These are phyloP conservation scores for Xylaria castorea DNA, from an alignment of 495 filamentous ascomycete genomes.

Conservation along the genomic window DNA sequence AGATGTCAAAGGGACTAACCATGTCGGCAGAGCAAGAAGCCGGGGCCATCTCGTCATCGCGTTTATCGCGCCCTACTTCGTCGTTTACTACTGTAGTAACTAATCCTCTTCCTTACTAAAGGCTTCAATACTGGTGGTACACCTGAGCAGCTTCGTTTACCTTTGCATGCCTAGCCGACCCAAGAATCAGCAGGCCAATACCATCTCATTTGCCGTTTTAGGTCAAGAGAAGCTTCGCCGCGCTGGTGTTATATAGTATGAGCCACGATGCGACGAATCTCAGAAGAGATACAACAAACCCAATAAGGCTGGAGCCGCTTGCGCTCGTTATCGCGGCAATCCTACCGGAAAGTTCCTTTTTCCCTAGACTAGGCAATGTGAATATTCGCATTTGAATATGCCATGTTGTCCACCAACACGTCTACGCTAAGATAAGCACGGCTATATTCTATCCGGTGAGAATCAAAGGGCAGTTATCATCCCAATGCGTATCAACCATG, in stretches of 20 bases:
- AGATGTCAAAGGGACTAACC: neutral
- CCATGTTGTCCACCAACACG: neutral
- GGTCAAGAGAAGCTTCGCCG: neutral
- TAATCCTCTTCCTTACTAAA: neutral
- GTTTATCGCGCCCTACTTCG: neutral
- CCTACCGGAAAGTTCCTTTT: conserved; percentile 1
- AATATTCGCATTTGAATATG: neutral
- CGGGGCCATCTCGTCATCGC: neutral
- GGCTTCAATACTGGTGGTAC: neutral
- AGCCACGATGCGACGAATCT: neutral
- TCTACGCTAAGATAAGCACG: neutral
- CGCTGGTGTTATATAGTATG: neutral
- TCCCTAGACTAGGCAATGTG: neutral
- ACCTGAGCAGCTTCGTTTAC: neutral
- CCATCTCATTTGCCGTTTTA: conserved; percentile 13
- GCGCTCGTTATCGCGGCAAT: neutral
- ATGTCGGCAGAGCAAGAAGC: too few species aligned
- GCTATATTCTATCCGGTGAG: neutral
- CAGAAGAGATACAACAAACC: neutral
- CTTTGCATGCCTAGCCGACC: neutral
- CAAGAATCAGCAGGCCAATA: neutral
- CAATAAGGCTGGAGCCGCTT: neutral
- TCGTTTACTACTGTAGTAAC: conserved; percentile 1
- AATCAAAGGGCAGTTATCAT: neutral
- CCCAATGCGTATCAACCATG: neutral